Evolutionary conservation across 495 filamentous ascomycete genomes (phyloP).

Genomic region (Pyronema domesticum): DNA sequence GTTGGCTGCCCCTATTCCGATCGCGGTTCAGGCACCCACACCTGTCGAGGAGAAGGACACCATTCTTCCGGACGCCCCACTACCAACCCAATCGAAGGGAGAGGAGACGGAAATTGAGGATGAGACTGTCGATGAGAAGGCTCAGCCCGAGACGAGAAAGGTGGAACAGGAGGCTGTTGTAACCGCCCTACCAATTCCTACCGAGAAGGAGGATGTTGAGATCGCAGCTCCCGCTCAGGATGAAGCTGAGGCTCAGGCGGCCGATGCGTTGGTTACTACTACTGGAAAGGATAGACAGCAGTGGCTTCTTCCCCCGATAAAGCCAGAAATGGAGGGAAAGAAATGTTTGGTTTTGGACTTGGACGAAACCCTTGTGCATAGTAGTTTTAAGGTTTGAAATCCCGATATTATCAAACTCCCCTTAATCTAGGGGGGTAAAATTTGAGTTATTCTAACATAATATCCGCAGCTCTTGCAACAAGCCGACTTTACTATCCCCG

Average conservation of each 20-base stretch:
- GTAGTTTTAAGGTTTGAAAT: constrained; percentile 80
- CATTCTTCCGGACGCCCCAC: not conserved
- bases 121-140: constrained; percentile 8
- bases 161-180: not conserved
- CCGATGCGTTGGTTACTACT: constrained; percentile 7
- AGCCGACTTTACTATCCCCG: constrained; percentile 97
- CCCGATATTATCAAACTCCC: not conserved
- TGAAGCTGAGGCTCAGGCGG: constrained; percentile 3
- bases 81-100: constrained; percentile 2
- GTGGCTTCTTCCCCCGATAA: constrained; percentile 62
- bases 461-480: constrained; percentile 70
- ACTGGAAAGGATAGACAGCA: constrained; percentile 27
- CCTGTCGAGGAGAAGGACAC: constrained; percentile 12
- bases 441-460: constrained; percentile 18
- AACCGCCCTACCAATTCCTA: not conserved
- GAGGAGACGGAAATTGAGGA: constrained; percentile 19
- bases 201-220: constrained; percentile 1
- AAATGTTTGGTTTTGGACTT: constrained; percentile 94
- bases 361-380: constrained; percentile 97
- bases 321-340: constrained; percentile 58
- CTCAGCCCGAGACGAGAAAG: not conserved
- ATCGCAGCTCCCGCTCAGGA: constrained; percentile 1
- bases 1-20: constrained; percentile 4
- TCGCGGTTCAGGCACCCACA: constrained; percentile 18
- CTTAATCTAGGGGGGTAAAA: constrained; percentile 1